Conservation (phyloP, 768 basidiomycete species). For the Tulasnella sp. region DNA sequence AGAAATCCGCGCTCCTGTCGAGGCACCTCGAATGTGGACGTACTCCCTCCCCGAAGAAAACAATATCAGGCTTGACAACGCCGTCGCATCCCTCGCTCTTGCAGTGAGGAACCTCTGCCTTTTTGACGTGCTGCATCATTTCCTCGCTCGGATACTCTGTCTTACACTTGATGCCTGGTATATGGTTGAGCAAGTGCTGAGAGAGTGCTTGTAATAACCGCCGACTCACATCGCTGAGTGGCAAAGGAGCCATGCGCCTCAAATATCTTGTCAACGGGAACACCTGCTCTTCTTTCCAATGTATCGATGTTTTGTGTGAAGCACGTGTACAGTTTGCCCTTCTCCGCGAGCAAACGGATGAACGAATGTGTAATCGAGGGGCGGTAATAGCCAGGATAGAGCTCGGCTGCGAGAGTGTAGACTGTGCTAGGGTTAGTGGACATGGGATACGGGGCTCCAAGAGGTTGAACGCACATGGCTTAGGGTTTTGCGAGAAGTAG, state of each 20-base stretch:
- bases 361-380: slow-evolving; percentile 92
- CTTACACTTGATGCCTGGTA: slow-evolving; percentile 60
- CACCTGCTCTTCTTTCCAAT: slow-evolving; percentile 80
- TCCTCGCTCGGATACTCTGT: slow-evolving; percentile 61
- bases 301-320: slow-evolving; percentile 93
- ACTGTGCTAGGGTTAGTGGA: slow-evolving; percentile 48
- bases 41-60: slow-evolving; percentile 86
- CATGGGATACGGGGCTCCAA: background rate
- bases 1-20: background rate
- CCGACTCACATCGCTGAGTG: slow-evolving; percentile 62
- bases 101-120: slow-evolving; percentile 72
- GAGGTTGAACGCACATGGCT: slow-evolving; percentile 62
- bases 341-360: slow-evolving; percentile 74
- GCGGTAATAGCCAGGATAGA: slow-evolving; percentile 87
- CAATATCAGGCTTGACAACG: slow-evolving; percentile 90
- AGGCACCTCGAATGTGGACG: slow-evolving; percentile 39
- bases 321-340: slow-evolving; percentile 69
- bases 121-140: slow-evolving; percentile 64
- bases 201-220: no score
- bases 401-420: slow-evolving; percentile 89
- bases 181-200: background rate
- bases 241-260: slow-evolving; percentile 99
- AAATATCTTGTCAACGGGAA: slow-evolving; percentile 72
- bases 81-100: slow-evolving; percentile 58
- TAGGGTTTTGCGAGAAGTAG: slow-evolving; percentile 79